phyloP scores from a whole-genome alignment of 2,329 filamentous ascomycete genomes.

The Gliomastix tumulicola region DNA sequence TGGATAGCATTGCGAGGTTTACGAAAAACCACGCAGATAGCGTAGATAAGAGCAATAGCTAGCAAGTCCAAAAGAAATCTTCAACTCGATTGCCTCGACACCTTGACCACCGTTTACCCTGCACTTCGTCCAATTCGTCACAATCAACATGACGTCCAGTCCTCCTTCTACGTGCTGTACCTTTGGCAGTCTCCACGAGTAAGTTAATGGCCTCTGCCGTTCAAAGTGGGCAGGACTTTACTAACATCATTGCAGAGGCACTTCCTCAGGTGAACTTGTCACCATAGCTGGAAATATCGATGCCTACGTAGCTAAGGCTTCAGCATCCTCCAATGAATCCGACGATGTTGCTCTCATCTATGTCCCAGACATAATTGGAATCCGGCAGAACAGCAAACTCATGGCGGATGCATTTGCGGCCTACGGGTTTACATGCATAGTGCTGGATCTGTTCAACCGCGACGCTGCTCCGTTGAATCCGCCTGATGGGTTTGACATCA shows the following conservation, averaged over 20 bases:
- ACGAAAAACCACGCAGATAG: too few relatives aligned
- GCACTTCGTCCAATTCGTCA: neutral
- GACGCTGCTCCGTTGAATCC: constrained; percentile 18
- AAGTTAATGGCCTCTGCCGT: too few relatives aligned
- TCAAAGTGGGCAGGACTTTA: too few relatives aligned
- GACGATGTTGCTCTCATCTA: constrained; percentile 20
- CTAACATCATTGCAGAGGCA: too few relatives aligned
- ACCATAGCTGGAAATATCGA: constrained; percentile 34
- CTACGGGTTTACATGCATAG: constrained; percentile 27
- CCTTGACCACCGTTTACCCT: neutral
- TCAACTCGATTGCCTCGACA: neutral
- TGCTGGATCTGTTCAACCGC: constrained; percentile 29
- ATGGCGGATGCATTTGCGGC: constrained; percentile 30
- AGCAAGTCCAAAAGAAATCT: neutral
- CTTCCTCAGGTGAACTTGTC: too few relatives aligned
- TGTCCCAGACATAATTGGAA: constrained; percentile 27
- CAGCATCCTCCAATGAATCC: constrained; percentile 12
- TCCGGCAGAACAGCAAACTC: constrained; percentile 31
- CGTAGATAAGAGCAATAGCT: neutral
- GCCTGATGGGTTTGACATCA: constrained; percentile 19
- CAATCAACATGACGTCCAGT: neutral
- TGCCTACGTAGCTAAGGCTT: constrained; percentile 37
- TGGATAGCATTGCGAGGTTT: too few relatives aligned
- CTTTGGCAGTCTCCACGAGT: neutral
- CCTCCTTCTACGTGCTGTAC: neutral